Evolutionary conservation across 768 basidiomycete genomes (phyloP).

Genomic region (Megacollybia marginata): DNA sequence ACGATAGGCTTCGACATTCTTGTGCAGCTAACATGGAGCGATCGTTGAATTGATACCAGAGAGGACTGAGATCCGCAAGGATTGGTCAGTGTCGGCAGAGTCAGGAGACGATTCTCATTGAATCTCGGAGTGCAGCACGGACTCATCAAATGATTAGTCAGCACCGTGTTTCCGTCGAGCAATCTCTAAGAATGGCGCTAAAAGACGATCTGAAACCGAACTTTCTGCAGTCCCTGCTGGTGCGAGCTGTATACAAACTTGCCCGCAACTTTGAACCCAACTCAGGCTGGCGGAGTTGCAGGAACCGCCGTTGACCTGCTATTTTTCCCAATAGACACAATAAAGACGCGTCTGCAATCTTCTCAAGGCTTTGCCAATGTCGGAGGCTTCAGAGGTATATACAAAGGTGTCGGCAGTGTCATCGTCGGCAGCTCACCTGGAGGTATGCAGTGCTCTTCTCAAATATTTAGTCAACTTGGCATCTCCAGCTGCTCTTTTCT

Average conservation of each 20-base stretch:
- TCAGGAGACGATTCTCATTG: no score
- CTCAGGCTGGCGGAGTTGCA: conserved; percentile 81
- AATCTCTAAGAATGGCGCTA: background rate
- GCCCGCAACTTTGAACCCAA: background rate
- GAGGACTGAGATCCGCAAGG: no score
- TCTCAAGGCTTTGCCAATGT: conserved; percentile 76
- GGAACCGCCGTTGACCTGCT: conserved; percentile 91
- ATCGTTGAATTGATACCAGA: no score
- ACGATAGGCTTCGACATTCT: conserved; percentile 8
- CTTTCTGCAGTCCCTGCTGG: background rate
- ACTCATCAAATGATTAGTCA: no score
- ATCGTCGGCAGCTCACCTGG: conserved; percentile 93
- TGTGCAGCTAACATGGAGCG: no score
- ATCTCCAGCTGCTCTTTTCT: conserved; percentile 87
- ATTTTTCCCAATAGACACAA: conserved; percentile 94
- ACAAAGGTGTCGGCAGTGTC: conserved; percentile 91
- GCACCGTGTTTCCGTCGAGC: no score
- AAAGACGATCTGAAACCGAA: background rate
- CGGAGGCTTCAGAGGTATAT: conserved; percentile 87
- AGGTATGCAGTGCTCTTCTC: conserved; percentile 38
- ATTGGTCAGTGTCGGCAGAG: no score
- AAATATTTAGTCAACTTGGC: background rate
- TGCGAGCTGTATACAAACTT: background rate
- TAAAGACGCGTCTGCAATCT: conserved; percentile 94
- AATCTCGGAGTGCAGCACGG: no score